Percentiles rank a stretch among this genome's conserved stretches.
Evolutionary conservation across 2,329 filamentous ascomycete genomes (phyloP).

Genomic region (Aspergillus fructus): DNA sequence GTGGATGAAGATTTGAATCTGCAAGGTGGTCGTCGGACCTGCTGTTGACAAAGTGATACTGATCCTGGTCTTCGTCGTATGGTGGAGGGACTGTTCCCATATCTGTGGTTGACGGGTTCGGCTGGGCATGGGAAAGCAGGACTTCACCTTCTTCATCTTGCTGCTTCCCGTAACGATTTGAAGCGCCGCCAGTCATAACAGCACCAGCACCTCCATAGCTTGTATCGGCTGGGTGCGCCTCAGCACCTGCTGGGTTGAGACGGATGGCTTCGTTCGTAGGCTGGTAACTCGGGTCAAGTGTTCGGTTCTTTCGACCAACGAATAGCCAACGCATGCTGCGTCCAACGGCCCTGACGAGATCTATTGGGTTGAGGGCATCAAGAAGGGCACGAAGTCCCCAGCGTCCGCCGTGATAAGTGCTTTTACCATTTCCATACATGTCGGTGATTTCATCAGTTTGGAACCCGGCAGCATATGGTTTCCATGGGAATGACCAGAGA

Average conservation of each 20-base stretch:
- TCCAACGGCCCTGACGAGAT: slow-evolving; percentile 76
- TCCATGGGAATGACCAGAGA: slow-evolving; percentile 78
- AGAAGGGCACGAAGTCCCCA: slow-evolving; percentile 64
- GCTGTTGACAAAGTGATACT: slow-evolving; percentile 12
- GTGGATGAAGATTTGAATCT: slow-evolving; percentile 12
- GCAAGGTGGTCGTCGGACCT: slow-evolving; percentile 14
- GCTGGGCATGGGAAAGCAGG: slow-evolving; percentile 40
- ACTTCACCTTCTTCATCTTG: slow-evolving; percentile 39
- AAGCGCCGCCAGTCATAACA: slow-evolving; percentile 21
- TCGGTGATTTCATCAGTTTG: slow-evolving; percentile 47
- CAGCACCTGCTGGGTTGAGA: slow-evolving; percentile 23
- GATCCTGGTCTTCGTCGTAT: slow-evolving; percentile 18
- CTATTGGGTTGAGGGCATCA: slow-evolving; percentile 78
- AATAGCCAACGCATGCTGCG: slow-evolving; percentile 79
- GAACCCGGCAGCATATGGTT: slow-evolving; percentile 62
- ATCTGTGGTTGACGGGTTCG: slow-evolving; percentile 22
- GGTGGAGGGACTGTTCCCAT: slow-evolving; percentile 16
- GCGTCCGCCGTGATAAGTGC: slow-evolving; percentile 62
- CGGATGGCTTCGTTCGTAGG: slow-evolving; percentile 28
- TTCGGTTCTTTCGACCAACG: slow-evolving; percentile 61
- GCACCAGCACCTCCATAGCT: slow-evolving; percentile 28
- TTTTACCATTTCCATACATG: slow-evolving; percentile 46
- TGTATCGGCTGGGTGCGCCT: slow-evolving; percentile 19
- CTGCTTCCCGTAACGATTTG: slow-evolving; percentile 24
- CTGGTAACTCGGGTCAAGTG: slow-evolving; percentile 41